Percentiles rank a stretch among this genome's conserved stretches.
These are phyloP conservation scores for Vickermania spadyakhi DNA, from an alignment of 208 protist genomes.

Conservation along the genomic window DNA sequence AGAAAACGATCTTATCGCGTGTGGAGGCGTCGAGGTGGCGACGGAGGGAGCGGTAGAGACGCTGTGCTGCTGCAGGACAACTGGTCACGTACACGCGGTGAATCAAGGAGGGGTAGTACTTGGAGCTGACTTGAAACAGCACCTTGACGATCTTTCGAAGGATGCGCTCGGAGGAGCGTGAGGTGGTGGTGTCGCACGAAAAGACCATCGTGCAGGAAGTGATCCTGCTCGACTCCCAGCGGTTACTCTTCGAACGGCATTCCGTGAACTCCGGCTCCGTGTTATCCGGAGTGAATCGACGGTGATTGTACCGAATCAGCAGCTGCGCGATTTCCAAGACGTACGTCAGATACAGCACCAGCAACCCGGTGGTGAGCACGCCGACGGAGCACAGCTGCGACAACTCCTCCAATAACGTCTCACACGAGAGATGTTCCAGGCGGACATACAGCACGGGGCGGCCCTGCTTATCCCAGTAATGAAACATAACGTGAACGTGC, in stretches of 20 bases:
- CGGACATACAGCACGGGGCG: slow-evolving; percentile 53
- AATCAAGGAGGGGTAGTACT: slow-evolving; percentile 44
- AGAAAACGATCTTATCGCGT: slow-evolving; percentile 36
- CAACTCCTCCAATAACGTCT: slow-evolving; percentile 25
- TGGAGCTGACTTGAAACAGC: slow-evolving; percentile 23
- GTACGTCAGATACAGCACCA: slow-evolving; percentile 44
- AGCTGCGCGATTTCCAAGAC: slow-evolving; percentile 34
- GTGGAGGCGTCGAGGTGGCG: slow-evolving; percentile 12
- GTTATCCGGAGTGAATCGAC: slow-evolving; percentile 13
- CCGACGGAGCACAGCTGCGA: slow-evolving; percentile 34
- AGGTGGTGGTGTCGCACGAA: slow-evolving; percentile 28
- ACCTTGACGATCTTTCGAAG: slow-evolving; percentile 23
- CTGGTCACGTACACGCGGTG: slow-evolving; percentile 52
- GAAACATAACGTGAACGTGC: slow-evolving; percentile 35
- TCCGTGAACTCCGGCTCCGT: not conserved
- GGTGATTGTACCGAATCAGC: slow-evolving; percentile 36
- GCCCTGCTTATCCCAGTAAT: slow-evolving; percentile 62
- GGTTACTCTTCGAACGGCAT: not conserved
- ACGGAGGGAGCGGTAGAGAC: slow-evolving; percentile 20
- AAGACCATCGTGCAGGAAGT: slow-evolving; percentile 28
- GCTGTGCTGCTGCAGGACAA: slow-evolving; percentile 21
- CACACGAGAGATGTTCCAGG: slow-evolving; percentile 18
- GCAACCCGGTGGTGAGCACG: slow-evolving; percentile 27
- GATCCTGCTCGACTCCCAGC: slow-evolving; percentile 2
- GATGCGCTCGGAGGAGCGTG: slow-evolving; percentile 21